Percentiles rank a stretch among this genome's conserved stretches.
These are phyloP conservation scores for Ocimum tenuiflorum DNA, from an alignment of 257 asterid genomes.

Conservation along the genomic window DNA sequence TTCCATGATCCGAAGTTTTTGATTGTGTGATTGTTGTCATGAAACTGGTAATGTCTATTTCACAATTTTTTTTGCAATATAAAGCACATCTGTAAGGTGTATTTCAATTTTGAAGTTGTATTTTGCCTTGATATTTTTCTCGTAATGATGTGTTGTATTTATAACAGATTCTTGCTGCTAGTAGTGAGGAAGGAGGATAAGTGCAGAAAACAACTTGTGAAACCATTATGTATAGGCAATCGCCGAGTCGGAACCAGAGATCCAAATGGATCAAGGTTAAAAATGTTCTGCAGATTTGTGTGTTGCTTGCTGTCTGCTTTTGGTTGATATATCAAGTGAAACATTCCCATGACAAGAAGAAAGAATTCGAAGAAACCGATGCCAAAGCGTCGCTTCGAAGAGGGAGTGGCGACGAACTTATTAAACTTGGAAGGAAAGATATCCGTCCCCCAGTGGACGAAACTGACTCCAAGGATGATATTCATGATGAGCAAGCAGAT, in stretches of 20 bases:
- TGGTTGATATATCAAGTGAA: slow-evolving; percentile 21
- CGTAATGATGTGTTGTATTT: no score
- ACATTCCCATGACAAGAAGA: slow-evolving; percentile 66
- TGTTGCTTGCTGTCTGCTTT: slow-evolving; percentile 70
- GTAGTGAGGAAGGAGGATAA: slow-evolving; percentile 8
- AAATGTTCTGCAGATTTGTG: slow-evolving; percentile 55
- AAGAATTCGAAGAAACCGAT: slow-evolving; percentile 56
- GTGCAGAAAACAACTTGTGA: slow-evolving; percentile 1
- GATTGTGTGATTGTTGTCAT: no score
- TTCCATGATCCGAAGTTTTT: no score
- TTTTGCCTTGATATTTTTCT: no score
- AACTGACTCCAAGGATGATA: no score
- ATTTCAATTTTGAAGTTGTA: no score
- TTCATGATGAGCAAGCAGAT: no score
- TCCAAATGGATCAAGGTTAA: slow-evolving; percentile 56
- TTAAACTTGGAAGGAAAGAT: no score
- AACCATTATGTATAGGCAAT: slow-evolving; percentile 60
- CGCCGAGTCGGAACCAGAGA: slow-evolving; percentile 57
- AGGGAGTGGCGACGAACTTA: neutral
- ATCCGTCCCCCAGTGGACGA: no score
- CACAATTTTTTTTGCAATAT: no score
- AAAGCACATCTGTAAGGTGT: no score
- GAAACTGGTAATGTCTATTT: no score
- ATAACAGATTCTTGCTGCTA: neutral
- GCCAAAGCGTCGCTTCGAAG: slow-evolving; percentile 22